Evolutionary conservation across 2,329 filamentous ascomycete genomes (phyloP), one percentile per base, ranked within the genome.

Genomic region (Pseudogymnoascus sp.): DNA sequence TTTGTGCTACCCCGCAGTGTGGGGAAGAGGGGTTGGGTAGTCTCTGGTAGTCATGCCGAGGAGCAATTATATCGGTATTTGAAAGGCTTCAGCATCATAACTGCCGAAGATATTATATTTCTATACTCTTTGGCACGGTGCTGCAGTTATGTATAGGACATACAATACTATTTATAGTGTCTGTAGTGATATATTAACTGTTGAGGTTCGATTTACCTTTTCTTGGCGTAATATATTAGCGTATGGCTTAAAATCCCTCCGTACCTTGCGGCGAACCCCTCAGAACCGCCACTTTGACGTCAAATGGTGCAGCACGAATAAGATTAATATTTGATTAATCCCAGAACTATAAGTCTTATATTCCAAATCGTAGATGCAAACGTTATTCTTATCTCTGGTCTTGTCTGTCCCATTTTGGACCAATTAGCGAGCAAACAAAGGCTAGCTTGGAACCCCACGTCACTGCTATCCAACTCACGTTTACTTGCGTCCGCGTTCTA

Each of bases 11-110:
- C 47, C 47, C 47, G 47, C 47, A 53, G 47, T 53, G 47, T 20
- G 28, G 18, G 35, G 50, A 58, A 63, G 58, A 18, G 59, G 57
- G 30, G 18, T 47, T 14, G 41, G 25, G 58, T 62, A 62, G 39
- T 62, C 60, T 50, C 58, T 36, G 25, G 61, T 50, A 30, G 12
- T 30, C 53, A 62, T 41, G 35, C 58, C 62, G 53, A 65, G 62
- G 41, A 47, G 33, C 6, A 18, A 60, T 30, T 50, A 50, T 8
- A 53, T 53, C 47, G 47, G 47, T 15, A 53, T 20, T 53, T 53
- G 33, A 6, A n/a, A 33, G 11, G 5, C 15, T n/a, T 18, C 47
- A 9, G 18, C 47, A 2, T 18, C 18, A 12, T 53, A 20, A 18
- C 11, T 53, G 11, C 15, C 47, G 18, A 53, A 15, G 28, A 53